Conservation (phyloP, 352 stramenopile species). For the Plasmopara muralis region DNA sequence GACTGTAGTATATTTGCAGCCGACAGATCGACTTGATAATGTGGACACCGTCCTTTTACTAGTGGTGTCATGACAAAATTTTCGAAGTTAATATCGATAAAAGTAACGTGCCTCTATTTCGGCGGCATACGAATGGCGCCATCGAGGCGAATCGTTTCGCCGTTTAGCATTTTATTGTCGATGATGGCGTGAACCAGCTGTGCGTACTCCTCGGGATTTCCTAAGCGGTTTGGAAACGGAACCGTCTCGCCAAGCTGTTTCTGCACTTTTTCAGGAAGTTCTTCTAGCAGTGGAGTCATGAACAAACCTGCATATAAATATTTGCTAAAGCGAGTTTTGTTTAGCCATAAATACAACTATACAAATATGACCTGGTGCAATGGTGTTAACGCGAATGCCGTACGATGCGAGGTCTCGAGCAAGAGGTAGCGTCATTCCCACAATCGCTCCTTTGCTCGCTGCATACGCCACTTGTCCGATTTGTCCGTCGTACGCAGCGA, state of each 20-base stretch:
- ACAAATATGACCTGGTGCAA: conserved; percentile 76
- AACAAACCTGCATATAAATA: conserved; percentile 82
- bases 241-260: conserved; percentile 90
- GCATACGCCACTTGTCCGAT: conserved; percentile 96
- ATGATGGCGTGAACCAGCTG: conserved; percentile 94
- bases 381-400: conserved; percentile 95
- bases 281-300: conserved; percentile 93
- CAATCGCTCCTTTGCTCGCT: conserved; percentile 94
- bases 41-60: too few relatives aligned
- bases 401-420: conserved; percentile 91
- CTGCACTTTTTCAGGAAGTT: conserved; percentile 92
- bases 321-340: neutral
- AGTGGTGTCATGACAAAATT: too few relatives aligned
- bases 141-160: conserved; percentile 96
- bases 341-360: conserved; percentile 3
- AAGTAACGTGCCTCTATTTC: conserved; percentile 39
- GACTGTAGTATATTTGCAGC: conserved; percentile 24
- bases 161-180: conserved; percentile 98
- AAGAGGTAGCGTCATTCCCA: conserved; percentile 95
- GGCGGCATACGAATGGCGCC: conserved; percentile 94
- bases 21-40: too few relatives aligned
- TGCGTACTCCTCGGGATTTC: conserved; percentile 93
- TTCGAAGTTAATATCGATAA: too few relatives aligned
- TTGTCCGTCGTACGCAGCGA: conserved; percentile 97
- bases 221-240: conserved; percentile 94